phyloP scores from a whole-genome alignment of 257 asterid species.

The Anisodus tanguticus region DNA sequence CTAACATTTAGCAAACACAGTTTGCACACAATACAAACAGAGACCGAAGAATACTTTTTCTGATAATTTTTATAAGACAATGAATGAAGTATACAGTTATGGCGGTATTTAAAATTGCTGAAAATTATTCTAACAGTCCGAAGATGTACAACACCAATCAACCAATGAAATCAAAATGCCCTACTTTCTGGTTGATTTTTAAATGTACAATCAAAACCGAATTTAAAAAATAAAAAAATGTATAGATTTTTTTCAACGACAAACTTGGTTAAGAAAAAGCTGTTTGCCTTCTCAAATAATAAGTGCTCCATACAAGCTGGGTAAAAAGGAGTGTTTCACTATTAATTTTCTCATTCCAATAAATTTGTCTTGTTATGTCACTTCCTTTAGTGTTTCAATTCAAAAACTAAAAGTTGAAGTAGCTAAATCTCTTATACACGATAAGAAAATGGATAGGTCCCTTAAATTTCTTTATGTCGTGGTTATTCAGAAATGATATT shows the following conservation, averaged over 20 bases:
- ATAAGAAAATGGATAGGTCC: not conserved
- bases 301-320: not conserved
- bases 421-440: not conserved
- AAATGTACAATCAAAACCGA: not conserved
- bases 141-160: not conserved
- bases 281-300: conserved; percentile 3
- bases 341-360: not conserved
- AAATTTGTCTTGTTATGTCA: conserved; percentile 6
- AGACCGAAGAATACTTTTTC: not conserved
- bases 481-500: not conserved
- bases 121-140: not conserved
- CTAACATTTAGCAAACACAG: conserved; percentile 2
- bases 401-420: conserved; percentile 14
- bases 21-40: conserved; percentile 15
- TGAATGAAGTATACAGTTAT: not conserved
- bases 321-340: conserved; percentile 10
- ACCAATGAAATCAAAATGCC: not conserved
- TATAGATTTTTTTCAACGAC: not conserved
- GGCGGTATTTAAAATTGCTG: not conserved
- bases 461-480: not conserved
- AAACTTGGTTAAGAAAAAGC: conserved; percentile 5
- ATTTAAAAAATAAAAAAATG: not conserved
- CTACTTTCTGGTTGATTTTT: not conserved
- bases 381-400: conserved; percentile 12
- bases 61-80: not conserved